These are phyloP conservation scores for Corniculantispora saksenae DNA, from an alignment of 2,329 filamentous ascomycete species.

Conservation along the genomic window DNA sequence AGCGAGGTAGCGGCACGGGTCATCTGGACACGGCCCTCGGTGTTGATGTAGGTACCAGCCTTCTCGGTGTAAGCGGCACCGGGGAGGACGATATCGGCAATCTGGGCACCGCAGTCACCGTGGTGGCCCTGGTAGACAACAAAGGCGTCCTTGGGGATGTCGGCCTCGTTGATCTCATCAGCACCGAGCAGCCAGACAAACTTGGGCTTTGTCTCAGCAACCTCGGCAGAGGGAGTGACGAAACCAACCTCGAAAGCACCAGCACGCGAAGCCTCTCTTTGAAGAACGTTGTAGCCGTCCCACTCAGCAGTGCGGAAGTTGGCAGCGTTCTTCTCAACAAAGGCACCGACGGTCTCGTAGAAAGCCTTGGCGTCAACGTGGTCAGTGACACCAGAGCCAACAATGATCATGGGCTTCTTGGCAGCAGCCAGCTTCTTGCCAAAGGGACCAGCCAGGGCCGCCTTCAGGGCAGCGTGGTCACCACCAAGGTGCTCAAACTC, in stretches of 20 bases:
- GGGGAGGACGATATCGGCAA: constrained; percentile 91
- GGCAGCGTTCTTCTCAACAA: constrained; percentile 88
- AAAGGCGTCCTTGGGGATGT: constrained; percentile 94
- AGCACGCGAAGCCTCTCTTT: constrained; percentile 86
- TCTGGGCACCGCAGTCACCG: constrained; percentile 87
- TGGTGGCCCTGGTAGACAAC: constrained; percentile 98
- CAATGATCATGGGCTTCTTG: constrained; percentile 93
- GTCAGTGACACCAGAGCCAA: constrained; percentile 89
- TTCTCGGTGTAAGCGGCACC: constrained; percentile 98
- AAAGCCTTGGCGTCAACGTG: constrained; percentile 89
- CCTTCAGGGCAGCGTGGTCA: constrained; percentile 79
- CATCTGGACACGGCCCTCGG: constrained; percentile 93
- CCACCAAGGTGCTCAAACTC: constrained; percentile 89
- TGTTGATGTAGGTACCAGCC: constrained; percentile 94
- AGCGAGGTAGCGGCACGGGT: constrained; percentile 86
- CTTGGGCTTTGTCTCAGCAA: constrained; percentile 85
- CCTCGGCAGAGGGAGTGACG: constrained; percentile 77
- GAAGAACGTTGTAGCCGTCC: constrained; percentile 97
- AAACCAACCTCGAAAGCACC: constrained; percentile 97
- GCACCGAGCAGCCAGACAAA: constrained; percentile 96
- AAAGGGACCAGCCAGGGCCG: constrained; percentile 80
- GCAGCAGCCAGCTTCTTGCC: constrained; percentile 88
- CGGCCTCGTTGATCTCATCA: constrained; percentile 81
- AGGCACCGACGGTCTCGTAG: constrained; percentile 85
- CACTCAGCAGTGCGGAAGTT: constrained; percentile 89